A percentile compares a stretch with the other conserved stretches of the same genome.
Evolutionary conservation across 2,329 filamentous ascomycete genomes (phyloP).

Genomic region (Raffaelea arxii): DNA sequence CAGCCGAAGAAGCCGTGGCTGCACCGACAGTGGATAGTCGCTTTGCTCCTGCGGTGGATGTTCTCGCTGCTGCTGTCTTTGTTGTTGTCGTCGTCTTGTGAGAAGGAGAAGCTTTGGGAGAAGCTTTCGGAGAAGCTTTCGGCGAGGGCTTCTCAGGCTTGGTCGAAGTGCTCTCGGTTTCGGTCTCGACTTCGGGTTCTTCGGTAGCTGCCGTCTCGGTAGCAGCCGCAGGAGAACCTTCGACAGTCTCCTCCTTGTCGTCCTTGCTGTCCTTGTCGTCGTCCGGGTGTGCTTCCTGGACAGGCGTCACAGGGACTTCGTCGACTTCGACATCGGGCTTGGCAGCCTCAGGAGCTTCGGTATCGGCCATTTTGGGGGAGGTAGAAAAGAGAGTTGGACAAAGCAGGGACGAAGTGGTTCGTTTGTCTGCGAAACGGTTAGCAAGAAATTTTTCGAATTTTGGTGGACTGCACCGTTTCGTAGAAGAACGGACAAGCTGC

Average conservation of each 20-base stretch:
- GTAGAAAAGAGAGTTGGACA: background rate
- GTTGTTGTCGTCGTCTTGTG: too few species aligned
- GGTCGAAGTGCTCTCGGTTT: constrained; percentile 10
- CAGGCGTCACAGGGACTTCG: background rate
- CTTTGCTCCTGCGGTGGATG: constrained; percentile 12
- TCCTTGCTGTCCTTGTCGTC: too few species aligned
- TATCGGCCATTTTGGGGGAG: constrained; percentile 22
- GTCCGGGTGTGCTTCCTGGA: too few species aligned
- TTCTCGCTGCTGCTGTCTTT: constrained; percentile 13
- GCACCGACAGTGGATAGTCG: constrained; percentile 11
- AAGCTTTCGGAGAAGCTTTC: background rate
- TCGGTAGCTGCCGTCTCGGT: too few species aligned
- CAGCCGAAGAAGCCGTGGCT: constrained; percentile 7
- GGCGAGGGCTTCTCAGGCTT: too few species aligned
- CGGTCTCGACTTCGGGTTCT: too few species aligned
- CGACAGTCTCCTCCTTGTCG: too few species aligned
- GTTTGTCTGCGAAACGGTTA: background rate
- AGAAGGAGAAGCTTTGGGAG: background rate
- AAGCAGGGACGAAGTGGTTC: background rate
- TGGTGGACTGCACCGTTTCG: too few species aligned
- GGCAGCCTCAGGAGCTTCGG: constrained; percentile 20
- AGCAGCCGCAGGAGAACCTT: too few species aligned
- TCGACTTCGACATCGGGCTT: constrained; percentile 16
- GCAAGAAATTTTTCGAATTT: too few species aligned
- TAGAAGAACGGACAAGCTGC: too few species aligned